Base-by-base conservation (phyloP, 257 asterid species). In the Solanum pimpinellifolium region DNA sequence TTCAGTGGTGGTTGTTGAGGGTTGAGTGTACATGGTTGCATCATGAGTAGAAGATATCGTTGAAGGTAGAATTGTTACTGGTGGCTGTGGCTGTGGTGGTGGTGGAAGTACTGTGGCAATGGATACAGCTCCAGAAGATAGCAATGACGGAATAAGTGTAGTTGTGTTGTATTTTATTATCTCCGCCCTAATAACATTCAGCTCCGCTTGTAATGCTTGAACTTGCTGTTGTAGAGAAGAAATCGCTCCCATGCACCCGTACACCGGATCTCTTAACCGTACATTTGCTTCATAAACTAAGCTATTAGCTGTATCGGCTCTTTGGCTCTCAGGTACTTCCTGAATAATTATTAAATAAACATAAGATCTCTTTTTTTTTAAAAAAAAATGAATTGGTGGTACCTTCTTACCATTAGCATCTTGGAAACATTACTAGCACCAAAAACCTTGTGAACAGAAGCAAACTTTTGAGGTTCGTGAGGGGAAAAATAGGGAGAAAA, bases 401-500 rank as follows among this genome's bases (percentile, higher is more conserved):
- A 35, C 33, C 0, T 33, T 33, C 35, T 82, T 90, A 94, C 98
- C 99, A 93, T 92, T 44, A 96, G 95, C 96, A 96, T 92, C 93
- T 95, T 96, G 88, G 99, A 96, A 83, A 95, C 98, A n/a, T 96
- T 96, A 78, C 99, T 96, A 20, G 99, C 99, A 4, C 98, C 99
- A 77, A 96, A 95, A 65, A 96, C 94, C 91, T 93, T 95, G 93
- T 96, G 99, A 86, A 96, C 98, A 7, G 98, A 93, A 44, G 98
- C 98, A 86, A 96, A 96, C 42, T 94, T 96, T 21, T 93, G 96
- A 46, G 98, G 98, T 60, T 96, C 98, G 14, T 93, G 96, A 7
- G 99, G 99, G 0, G 99, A 91, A 83, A 96, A 95, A 82, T 96
- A 95, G 7, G 98, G 99, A 86, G 98, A 95, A 90, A 96, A 95